Conservation (phyloP, 140 eudicot species). For the Ambrosia hybrid region DNA sequence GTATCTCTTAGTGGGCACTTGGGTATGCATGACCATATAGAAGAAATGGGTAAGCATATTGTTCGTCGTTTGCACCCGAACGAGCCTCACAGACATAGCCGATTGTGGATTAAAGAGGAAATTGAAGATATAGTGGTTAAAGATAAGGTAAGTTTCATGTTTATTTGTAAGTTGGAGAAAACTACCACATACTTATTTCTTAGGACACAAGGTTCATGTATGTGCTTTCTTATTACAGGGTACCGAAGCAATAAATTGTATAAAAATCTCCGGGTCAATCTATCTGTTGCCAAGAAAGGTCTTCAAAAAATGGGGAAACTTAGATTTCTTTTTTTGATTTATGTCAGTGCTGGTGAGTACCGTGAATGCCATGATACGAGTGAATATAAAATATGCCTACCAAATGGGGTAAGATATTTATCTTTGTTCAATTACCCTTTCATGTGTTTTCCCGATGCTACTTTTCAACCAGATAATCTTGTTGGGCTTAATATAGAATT, state of each 20-base stretch:
- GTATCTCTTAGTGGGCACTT: neutral
- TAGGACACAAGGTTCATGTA: neutral
- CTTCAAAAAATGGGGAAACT: conserved; percentile 20
- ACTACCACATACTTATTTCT: neutral
- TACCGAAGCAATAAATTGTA: conserved; percentile 1
- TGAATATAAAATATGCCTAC: no score
- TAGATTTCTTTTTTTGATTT: neutral
- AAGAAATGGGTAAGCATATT: conserved; percentile 37
- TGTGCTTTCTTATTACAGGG: neutral
- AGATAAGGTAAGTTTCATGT: conserved; percentile 9
- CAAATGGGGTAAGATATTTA: no score
- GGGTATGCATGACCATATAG: conserved; percentile 33
- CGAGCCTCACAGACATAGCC: conserved; percentile 19
- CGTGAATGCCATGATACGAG: neutral
- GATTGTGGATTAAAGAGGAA: conserved; percentile 26
- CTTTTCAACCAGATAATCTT: no score
- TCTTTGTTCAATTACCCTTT: no score
- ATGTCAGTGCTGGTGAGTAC: no score
- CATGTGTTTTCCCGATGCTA: no score
- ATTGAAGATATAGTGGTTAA: conserved; percentile 1
- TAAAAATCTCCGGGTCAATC: neutral
- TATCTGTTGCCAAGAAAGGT: neutral
- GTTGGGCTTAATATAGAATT: no score
- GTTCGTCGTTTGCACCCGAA: neutral
- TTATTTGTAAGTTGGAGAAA: neutral